Evolutionary conservation across 2,329 filamentous ascomycete genomes (phyloP).

Genomic region (Zymoseptoria pseudotritici): DNA sequence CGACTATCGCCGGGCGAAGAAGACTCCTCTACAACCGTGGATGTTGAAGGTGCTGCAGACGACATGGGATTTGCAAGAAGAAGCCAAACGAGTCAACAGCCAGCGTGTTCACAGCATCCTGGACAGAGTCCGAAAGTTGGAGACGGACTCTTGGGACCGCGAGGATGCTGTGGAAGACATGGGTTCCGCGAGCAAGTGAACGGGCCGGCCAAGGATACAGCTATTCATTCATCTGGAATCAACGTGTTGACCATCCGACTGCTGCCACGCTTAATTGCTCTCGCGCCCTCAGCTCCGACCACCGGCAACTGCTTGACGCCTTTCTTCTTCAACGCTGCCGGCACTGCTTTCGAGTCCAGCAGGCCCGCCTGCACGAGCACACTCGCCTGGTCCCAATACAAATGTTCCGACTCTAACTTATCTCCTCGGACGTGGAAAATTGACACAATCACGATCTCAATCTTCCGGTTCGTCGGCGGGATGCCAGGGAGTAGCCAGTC

Average conservation of each 20-base stretch:
- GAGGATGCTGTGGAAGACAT: constrained; percentile 56
- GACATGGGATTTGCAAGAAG: constrained; percentile 56
- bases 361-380: constrained; percentile 50
- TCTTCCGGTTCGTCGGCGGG: constrained; percentile 47
- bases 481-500: constrained; percentile 55
- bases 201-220: not conserved
- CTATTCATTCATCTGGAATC: constrained; percentile 29
- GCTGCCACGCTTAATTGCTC: constrained; percentile 40
- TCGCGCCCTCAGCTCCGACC: constrained; percentile 39
- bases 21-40: constrained; percentile 51
- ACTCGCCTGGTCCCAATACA: constrained; percentile 57
- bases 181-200: constrained; percentile 9
- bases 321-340: constrained; percentile 37
- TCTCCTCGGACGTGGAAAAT: constrained; percentile 49
- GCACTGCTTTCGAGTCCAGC: constrained; percentile 49
- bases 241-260: constrained; percentile 39
- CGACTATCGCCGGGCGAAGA: constrained; percentile 57
- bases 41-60: constrained; percentile 54
- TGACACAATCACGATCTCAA: constrained; percentile 49
- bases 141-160: constrained; percentile 67
- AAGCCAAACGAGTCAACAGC: constrained; percentile 47
- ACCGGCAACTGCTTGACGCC: constrained; percentile 43
- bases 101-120: constrained; percentile 51
- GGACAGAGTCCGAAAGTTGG: constrained; percentile 53
- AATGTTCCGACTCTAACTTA: constrained; percentile 49